Conservation (phyloP, 805 yeast genomes). For the Candida ascalaphidarum region DNA sequence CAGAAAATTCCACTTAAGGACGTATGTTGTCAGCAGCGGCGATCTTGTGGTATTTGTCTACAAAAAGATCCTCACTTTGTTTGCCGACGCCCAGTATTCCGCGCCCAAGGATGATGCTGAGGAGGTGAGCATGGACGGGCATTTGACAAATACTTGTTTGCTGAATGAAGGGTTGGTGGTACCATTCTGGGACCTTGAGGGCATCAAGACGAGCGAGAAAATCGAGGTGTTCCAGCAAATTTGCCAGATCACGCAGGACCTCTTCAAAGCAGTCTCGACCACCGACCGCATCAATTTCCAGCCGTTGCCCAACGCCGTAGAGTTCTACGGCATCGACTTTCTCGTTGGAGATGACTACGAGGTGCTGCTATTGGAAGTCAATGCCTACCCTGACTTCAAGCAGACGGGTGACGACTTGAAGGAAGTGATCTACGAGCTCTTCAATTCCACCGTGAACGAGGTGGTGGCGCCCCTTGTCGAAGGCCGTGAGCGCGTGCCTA, state of each 20-base stretch:
- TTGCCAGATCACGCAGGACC: conserved; percentile 53
- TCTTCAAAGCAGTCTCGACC: conserved; percentile 71
- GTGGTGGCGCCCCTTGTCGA: conserved; percentile 43
- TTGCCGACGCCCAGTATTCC: conserved; percentile 52
- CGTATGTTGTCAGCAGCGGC: conserved; percentile 72
- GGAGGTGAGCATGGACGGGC: conserved; percentile 51
- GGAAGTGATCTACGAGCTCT: conserved; percentile 54
- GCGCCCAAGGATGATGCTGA: conserved; percentile 16
- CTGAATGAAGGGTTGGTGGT: conserved; percentile 59
- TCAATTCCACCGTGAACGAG: conserved; percentile 43
- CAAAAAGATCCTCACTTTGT: conserved; percentile 70
- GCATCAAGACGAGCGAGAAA: conserved; percentile 22
- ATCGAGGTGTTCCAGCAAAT: conserved; percentile 44
- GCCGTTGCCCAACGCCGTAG: conserved; percentile 75
- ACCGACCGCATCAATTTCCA: conserved; percentile 81
- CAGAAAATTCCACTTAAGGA: conserved; percentile 83
- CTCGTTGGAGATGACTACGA: conserved; percentile 49
- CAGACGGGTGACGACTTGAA: conserved; percentile 84
- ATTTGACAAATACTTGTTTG: conserved; percentile 88
- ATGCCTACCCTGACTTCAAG: conserved; percentile 93
- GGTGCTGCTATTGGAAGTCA: conserved; percentile 72
- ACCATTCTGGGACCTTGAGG: conserved; percentile 52
- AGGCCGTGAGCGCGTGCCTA: conserved; percentile 6
- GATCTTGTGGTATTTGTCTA: conserved; percentile 73
- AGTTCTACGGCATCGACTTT: conserved; percentile 85